Conservation (phyloP, 177 flowering plant genomes). For the Vitis hybrid region DNA sequence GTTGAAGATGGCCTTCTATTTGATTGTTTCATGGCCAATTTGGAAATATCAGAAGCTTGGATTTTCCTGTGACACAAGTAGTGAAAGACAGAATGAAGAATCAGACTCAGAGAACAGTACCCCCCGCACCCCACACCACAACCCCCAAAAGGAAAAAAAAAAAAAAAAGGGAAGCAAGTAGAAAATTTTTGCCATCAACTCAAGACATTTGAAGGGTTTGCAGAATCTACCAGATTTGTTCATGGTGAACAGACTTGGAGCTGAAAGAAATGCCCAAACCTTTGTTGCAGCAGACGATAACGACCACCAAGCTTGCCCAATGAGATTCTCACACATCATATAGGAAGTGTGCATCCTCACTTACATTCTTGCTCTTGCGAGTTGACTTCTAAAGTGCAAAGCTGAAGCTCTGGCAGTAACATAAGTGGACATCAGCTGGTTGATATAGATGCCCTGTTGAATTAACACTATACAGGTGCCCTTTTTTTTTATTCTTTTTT, state of each 20-base stretch:
- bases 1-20: background rate
- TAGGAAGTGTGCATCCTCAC: constrained; percentile 1
- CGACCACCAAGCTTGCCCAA: background rate
- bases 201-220: background rate
- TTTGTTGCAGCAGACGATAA: background rate
- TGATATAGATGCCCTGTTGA: background rate
- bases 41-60: constrained; percentile 1
- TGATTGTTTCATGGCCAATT: constrained; percentile 6
- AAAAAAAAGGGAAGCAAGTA: background rate
- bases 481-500: background rate
- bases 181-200: background rate
- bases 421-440: constrained; percentile 1
- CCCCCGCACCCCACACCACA: no score
- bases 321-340: background rate
- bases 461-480: constrained; percentile 8
- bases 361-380: background rate
- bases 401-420: background rate
- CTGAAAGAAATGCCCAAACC: background rate
- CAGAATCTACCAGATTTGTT: background rate
- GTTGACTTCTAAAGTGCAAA: background rate
- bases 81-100: no score
- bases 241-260: constrained; percentile 6
- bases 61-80: background rate
- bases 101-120: no score
- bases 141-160: no score